phyloP scores from a whole-genome alignment of 2,329 filamentous ascomycete species.

The Sporothrix phasma region DNA sequence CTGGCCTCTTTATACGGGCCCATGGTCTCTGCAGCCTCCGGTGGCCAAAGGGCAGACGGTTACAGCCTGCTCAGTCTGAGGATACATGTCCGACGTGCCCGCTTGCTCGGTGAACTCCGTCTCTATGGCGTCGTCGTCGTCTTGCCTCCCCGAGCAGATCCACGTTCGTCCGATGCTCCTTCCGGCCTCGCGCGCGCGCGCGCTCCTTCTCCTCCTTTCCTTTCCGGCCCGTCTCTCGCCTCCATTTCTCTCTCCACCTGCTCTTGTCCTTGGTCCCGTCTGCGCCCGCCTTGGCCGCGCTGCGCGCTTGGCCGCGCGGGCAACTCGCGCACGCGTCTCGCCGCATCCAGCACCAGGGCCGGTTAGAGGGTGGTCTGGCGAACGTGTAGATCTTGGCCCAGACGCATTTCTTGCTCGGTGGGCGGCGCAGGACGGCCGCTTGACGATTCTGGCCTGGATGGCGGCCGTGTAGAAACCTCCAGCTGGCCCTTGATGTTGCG shows the following conservation, averaged over 20 bases:
- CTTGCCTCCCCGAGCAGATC: no score
- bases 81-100: no score
- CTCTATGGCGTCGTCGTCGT: no score
- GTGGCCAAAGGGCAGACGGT: no score
- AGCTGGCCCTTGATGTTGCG: conserved; percentile 46
- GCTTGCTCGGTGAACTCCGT: no score
- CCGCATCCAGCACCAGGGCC: conserved; percentile 45
- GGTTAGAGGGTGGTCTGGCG: conserved; percentile 38
- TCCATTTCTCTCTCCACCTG: not conserved
- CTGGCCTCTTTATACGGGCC: no score
- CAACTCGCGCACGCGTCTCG: no score
- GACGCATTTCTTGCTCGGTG: conserved; percentile 47
- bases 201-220: not conserved
- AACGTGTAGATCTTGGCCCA: conserved; percentile 49
- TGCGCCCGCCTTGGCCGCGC: conserved; percentile 31
- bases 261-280: not conserved
- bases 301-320: conserved; percentile 42
- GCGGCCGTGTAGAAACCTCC: conserved; percentile 32
- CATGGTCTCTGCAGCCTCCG: no score
- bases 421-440: conserved; percentile 35
- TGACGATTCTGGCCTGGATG: conserved; percentile 42
- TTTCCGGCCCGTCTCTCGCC: not conserved
- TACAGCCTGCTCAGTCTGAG: no score
- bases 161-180: not conserved
- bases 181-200: no score